A percentile compares a stretch with the other conserved stretches of the same genome.
These are phyloP conservation scores for Ophiocordyceps camponoti-rufipedis DNA, from an alignment of 2,329 filamentous ascomycete species.

Conservation along the genomic window DNA sequence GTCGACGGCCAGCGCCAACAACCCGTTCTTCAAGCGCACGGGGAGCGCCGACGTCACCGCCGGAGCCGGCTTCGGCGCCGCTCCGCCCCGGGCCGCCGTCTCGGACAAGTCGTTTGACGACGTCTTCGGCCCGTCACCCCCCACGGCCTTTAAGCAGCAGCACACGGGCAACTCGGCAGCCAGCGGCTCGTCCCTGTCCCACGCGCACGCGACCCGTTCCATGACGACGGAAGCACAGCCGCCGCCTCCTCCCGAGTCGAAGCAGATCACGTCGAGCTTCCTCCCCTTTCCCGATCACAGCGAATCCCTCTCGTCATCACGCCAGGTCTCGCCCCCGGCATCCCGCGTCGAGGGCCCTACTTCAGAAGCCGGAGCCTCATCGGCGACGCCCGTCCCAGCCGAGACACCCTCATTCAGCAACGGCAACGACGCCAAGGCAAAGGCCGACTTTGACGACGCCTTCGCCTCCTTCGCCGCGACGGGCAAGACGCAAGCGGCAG, in stretches of 20 bases:
- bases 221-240: constrained; percentile 38
- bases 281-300: constrained; percentile 49
- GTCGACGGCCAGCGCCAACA: constrained; percentile 59
- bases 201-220: constrained; percentile 45
- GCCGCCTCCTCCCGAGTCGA: constrained; percentile 48
- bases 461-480: constrained; percentile 55
- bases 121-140: constrained; percentile 50
- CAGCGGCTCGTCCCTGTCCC: constrained; percentile 32
- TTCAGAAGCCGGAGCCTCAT: constrained; percentile 8
- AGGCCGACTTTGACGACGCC: constrained; percentile 71
- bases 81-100: constrained; percentile 26
- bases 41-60: constrained; percentile 42
- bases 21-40: constrained; percentile 78
- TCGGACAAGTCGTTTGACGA: constrained; percentile 64
- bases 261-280: constrained; percentile 62
- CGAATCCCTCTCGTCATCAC: constrained; percentile 59
- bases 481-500: constrained; percentile 29
- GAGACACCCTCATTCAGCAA: constrained; percentile 25
- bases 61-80: constrained; percentile 31
- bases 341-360: constrained; percentile 32
- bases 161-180: constrained; percentile 36
- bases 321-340: constrained; percentile 56
- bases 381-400: constrained; percentile 9
- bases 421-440: constrained; percentile 37
- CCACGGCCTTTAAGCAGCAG: constrained; percentile 32